phyloP scores from a whole-genome alignment of 2,329 filamentous ascomycete genomes.

The Pseudopithomyces maydicus region DNA sequence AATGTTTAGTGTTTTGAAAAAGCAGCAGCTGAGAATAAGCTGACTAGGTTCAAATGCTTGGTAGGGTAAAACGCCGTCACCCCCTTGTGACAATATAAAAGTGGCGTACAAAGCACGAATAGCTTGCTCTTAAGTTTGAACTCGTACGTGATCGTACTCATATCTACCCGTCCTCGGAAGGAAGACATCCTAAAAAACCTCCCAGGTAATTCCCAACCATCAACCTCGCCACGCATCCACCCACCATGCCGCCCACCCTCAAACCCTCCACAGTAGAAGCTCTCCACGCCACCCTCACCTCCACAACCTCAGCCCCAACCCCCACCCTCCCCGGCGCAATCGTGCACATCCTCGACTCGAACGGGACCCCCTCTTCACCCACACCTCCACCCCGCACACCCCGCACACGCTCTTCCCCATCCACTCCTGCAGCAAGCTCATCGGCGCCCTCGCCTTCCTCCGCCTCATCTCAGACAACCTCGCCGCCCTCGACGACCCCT shows the following conservation, averaged over 20 bases:
- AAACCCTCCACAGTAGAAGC: not conserved
- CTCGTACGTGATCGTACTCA: too few relatives aligned
- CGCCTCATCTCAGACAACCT: constrained; percentile 27
- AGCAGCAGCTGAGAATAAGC: too few relatives aligned
- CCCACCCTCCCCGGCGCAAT: constrained; percentile 22
- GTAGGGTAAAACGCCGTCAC: too few relatives aligned
- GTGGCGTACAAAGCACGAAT: too few relatives aligned
- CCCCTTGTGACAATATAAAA: too few relatives aligned
- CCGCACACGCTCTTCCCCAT: constrained; percentile 18
- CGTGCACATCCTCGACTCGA: constrained; percentile 22
- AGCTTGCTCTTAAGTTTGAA: too few relatives aligned
- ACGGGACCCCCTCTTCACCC: constrained; percentile 23
- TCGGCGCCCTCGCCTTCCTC: constrained; percentile 30
- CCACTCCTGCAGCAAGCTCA: constrained; percentile 30
- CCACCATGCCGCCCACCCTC: constrained; percentile 14
- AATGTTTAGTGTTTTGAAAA: too few relatives aligned
- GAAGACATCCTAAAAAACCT: not conserved
- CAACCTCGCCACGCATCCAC: not conserved
- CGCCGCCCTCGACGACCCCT: constrained; percentile 21
- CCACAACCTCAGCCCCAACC: constrained; percentile 8
- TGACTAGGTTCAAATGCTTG: too few relatives aligned
- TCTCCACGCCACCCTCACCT: constrained; percentile 17
- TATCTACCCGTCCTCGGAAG: too few relatives aligned
- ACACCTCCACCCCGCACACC: constrained; percentile 18
- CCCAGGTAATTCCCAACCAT: too few relatives aligned